Conservation (phyloP, 2,329 filamentous ascomycete species). For the Colletotrichum phormii region DNA sequence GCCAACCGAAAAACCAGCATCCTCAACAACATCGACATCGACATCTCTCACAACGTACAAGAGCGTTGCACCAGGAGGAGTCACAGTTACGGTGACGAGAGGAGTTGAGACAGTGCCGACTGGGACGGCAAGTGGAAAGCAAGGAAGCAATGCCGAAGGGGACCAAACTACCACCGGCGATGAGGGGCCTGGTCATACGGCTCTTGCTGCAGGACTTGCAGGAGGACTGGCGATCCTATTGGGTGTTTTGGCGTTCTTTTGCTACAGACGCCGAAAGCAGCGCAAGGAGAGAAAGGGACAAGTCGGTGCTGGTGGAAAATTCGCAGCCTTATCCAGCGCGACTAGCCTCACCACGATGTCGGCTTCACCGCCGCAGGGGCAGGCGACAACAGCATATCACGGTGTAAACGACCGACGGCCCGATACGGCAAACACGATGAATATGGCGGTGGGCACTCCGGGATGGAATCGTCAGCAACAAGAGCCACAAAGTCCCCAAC, state of each 20-base stretch:
- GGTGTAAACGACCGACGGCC: neutral
- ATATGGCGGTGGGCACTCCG: constrained; percentile 6
- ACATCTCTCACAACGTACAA: constrained; percentile 22
- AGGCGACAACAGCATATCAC: constrained; percentile 15
- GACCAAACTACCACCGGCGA: neutral
- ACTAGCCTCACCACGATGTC: constrained; percentile 33
- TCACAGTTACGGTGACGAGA: constrained; percentile 29
- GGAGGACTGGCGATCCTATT: constrained; percentile 2
- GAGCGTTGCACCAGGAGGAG: constrained; percentile 26
- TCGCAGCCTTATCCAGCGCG: constrained; percentile 28
- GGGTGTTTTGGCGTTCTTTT: constrained; percentile 18
- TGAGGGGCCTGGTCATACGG: neutral
- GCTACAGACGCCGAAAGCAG: constrained; percentile 22
- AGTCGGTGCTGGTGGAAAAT: constrained; percentile 20
- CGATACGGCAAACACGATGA: constrained; percentile 3
- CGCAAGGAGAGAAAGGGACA: constrained; percentile 2
- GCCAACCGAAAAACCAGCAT: neutral
- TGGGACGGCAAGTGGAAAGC: constrained; percentile 8
- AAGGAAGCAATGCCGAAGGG: neutral
- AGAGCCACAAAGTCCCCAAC: constrained; percentile 14
- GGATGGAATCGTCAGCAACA: constrained; percentile 20
- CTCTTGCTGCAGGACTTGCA: constrained; percentile 15
- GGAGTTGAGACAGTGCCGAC: constrained; percentile 22
- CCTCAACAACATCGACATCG: neutral
- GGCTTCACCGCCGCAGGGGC: constrained; percentile 16